phyloP scores from a whole-genome alignment of 169 alveolate genomes.

The Eimeria praecox region DNA sequence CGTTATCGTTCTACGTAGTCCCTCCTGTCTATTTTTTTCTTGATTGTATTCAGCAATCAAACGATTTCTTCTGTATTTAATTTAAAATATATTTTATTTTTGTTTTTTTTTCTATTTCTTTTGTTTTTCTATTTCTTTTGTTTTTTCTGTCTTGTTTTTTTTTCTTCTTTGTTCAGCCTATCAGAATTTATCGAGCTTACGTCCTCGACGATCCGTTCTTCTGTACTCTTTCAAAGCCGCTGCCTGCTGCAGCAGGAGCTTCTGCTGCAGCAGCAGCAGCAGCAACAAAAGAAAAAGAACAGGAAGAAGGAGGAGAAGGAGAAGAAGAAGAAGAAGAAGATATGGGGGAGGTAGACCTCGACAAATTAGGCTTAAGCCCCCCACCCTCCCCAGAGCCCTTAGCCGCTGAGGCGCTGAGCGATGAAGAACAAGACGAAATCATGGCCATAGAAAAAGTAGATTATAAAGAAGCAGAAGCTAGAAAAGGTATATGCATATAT shows the following conservation, averaged over 20 bases:
- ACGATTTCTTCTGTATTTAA: no score
- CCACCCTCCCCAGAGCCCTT: constrained; percentile 72
- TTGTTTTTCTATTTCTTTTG: no score
- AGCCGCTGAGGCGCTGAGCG: constrained; percentile 77
- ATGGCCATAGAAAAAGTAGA: constrained; percentile 79
- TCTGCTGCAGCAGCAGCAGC: constrained; percentile 40
- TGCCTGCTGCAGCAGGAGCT: neutral
- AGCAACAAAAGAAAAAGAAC: constrained; percentile 49
- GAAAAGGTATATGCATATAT: constrained; percentile 17
- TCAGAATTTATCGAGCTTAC: constrained; percentile 93
- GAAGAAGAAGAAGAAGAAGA: constrained; percentile 50
- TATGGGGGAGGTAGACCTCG: neutral
- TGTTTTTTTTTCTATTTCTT: no score
- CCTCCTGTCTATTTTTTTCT: neutral
- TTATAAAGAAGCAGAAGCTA: constrained; percentile 85
- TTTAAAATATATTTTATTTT: no score
- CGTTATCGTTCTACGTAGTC: no score
- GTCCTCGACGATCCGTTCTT: constrained; percentile 95
- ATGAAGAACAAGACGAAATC: constrained; percentile 58
- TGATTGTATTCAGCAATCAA: no score
- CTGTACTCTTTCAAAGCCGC: constrained; percentile 88
- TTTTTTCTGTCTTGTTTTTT: neutral
- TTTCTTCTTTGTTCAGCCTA: constrained; percentile 82
- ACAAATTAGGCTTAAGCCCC: constrained; percentile 33
- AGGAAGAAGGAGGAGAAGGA: constrained; percentile 40